phyloP scores from a whole-genome alignment of 1,284 basidiomycete species.

The Trichosporon ovoides region DNA sequence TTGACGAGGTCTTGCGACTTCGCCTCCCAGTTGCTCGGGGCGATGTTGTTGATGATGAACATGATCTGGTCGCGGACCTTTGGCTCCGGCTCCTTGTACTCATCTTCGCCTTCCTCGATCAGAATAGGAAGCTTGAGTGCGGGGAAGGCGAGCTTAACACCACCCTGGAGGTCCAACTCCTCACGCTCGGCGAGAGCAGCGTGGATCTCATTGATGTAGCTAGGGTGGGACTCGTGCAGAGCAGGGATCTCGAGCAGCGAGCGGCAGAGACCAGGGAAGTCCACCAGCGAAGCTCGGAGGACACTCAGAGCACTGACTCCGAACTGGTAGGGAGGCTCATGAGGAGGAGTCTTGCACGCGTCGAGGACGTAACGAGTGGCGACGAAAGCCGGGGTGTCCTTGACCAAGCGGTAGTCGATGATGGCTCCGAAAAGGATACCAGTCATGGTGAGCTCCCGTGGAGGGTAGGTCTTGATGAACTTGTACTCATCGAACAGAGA shows the following conservation, averaged over 20 bases:
- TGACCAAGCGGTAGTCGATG: constrained; percentile 89
- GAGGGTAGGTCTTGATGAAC: constrained; percentile 95
- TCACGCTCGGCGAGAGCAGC: constrained; percentile 57
- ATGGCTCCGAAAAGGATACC: constrained; percentile 94
- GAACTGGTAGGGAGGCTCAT: constrained; percentile 89
- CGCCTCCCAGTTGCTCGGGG: constrained; percentile 83
- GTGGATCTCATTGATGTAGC: constrained; percentile 69
- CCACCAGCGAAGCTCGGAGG: constrained; percentile 82
- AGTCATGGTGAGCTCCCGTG: constrained; percentile 91
- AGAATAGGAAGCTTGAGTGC: constrained; percentile 50
- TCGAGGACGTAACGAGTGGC: constrained; percentile 96
- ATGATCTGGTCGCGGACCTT: constrained; percentile 88
- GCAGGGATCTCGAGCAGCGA: constrained; percentile 82
- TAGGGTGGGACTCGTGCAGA: constrained; percentile 78
- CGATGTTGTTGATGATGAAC: constrained; percentile 97
- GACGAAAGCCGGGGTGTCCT: constrained; percentile 91
- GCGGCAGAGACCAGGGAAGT: constrained; percentile 92
- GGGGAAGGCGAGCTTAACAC: constrained; percentile 49
- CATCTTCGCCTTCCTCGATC: constrained; percentile 53
- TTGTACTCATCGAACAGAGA: constrained; percentile 99
- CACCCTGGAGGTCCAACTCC: constrained; percentile 50
- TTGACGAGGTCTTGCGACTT: constrained; percentile 79
- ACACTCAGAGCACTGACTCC: constrained; percentile 84
- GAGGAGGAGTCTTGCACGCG: constrained; percentile 76
- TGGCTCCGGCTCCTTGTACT: constrained; percentile 68